Conservation (phyloP, 768 basidiomycete genomes). For the Dioszegia hungarica region DNA sequence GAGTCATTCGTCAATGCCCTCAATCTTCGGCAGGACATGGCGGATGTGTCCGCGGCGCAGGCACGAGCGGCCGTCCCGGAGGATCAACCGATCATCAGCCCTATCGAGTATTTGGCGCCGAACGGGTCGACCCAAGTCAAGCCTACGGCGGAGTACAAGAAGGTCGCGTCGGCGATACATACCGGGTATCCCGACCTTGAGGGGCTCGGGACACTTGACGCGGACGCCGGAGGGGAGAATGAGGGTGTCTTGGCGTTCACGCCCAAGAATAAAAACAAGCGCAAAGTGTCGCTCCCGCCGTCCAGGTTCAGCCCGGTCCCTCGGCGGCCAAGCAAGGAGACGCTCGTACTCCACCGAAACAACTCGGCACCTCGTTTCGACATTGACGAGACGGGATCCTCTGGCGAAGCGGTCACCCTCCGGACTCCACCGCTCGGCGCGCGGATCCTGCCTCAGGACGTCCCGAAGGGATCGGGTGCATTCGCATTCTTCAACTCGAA, state of each 20-base stretch:
- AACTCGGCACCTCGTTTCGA: slow-evolving; percentile 40
- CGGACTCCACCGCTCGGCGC: slow-evolving; percentile 27
- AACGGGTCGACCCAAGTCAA: slow-evolving; percentile 35
- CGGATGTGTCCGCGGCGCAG: slow-evolving; percentile 29
- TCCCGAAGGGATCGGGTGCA: slow-evolving; percentile 28
- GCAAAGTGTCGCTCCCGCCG: slow-evolving; percentile 22
- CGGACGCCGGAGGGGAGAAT: slow-evolving; percentile 50
- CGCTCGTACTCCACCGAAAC: slow-evolving; percentile 21
- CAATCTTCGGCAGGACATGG: slow-evolving; percentile 27
- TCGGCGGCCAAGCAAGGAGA: slow-evolving; percentile 28
- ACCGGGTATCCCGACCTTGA: slow-evolving; percentile 5
- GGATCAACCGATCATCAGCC: slow-evolving; percentile 19
- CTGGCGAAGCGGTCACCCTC: slow-evolving; percentile 29
- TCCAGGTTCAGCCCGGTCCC: slow-evolving; percentile 31
- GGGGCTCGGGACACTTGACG: slow-evolving; percentile 6
- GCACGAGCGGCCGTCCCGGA: slow-evolving; percentile 25
- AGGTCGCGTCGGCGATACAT: slow-evolving; percentile 11
- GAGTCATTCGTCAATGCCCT: slow-evolving; percentile 58
- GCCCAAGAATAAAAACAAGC: slow-evolving; percentile 52
- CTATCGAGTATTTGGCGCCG: slow-evolving; percentile 17
- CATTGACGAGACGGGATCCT: slow-evolving; percentile 36
- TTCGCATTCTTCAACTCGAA: slow-evolving; percentile 44
- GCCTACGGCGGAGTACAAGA: slow-evolving; percentile 33
- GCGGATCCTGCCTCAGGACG: slow-evolving; percentile 5
- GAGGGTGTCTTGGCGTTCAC: slow-evolving; percentile 72